Conservation (phyloP, 2,329 filamentous ascomycete species). For the Colletotrichum cordylinicola region DNA sequence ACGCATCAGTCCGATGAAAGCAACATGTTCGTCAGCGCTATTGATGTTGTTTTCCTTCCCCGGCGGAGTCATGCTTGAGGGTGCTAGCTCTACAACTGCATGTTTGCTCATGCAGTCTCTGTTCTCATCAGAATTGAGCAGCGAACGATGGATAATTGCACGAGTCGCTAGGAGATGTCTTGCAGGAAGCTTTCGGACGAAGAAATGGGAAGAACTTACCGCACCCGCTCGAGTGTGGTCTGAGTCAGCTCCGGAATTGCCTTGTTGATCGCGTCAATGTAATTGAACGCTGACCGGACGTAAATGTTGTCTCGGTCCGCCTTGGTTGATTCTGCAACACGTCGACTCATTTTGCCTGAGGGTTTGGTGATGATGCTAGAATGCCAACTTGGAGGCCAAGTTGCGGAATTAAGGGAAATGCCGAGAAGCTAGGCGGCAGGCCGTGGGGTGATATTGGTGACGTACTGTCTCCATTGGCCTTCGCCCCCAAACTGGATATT, state of each 20-base stretch:
- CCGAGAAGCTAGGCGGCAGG: background rate
- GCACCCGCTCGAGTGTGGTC: background rate
- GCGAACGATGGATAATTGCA: background rate
- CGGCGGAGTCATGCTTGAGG: background rate
- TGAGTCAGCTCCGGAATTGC: background rate
- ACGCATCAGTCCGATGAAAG: background rate
- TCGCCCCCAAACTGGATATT: background rate
- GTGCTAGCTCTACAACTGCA: background rate
- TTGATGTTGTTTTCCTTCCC: background rate
- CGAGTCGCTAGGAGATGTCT: background rate
- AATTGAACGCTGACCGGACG: background rate
- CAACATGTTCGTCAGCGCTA: background rate
- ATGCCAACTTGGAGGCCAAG: background rate
- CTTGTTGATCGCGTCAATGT: background rate
- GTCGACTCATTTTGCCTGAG: background rate
- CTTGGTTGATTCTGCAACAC: background rate
- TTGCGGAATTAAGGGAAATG: background rate
- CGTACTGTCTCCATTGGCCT: background rate
- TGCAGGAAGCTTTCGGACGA: background rate
- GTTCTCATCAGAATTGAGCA: background rate
- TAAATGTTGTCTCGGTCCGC: background rate
- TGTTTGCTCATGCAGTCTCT: background rate
- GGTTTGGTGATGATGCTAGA: background rate
- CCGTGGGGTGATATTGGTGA: background rate
- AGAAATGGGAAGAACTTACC: background rate